These are phyloP conservation scores for Sphenostylis stenocarpa DNA, from an alignment of 306 rosid genomes.

Conservation along the genomic window DNA sequence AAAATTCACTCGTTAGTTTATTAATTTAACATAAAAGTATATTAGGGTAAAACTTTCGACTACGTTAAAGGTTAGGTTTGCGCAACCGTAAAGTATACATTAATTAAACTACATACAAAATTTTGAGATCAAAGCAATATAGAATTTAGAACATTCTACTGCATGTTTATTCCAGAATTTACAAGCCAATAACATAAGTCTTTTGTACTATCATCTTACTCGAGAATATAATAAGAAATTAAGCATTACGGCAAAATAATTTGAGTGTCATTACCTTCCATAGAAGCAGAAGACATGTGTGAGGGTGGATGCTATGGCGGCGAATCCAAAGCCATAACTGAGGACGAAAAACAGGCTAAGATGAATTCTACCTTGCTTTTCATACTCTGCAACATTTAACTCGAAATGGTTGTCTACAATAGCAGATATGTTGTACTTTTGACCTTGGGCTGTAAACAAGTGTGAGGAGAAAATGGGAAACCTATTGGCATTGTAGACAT, in stretches of 20 bases:
- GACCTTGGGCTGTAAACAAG: slow-evolving; percentile 60
- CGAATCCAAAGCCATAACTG: slow-evolving; percentile 72
- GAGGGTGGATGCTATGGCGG: slow-evolving; percentile 65
- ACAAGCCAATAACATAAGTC: not conserved
- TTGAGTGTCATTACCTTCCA: slow-evolving; percentile 49
- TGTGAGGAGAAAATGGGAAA: slow-evolving; percentile 75
- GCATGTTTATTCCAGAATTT: slow-evolving; percentile 11
- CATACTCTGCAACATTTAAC: slow-evolving; percentile 42
- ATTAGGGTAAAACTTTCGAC: too few species aligned
- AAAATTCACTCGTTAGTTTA: too few species aligned
- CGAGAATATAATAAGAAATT: not conserved
- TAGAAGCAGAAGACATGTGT: slow-evolving; percentile 66
- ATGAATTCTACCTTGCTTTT: slow-evolving; percentile 55
- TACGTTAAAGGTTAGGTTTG: too few species aligned
- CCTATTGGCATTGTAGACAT: slow-evolving; percentile 46
- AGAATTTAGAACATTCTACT: slow-evolving; percentile 9
- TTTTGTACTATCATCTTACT: not conserved
- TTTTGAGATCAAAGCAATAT: not conserved
- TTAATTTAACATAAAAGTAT: too few species aligned
- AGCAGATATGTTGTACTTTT: slow-evolving; percentile 50
- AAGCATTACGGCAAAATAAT: not conserved
- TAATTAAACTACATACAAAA: too few species aligned
- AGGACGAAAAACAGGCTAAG: slow-evolving; percentile 60
- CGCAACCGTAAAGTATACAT: not conserved
- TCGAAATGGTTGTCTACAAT: slow-evolving; percentile 64